phyloP scores from a whole-genome alignment of 1,284 basidiomycete species.

The Sanghuangporus weigelae region DNA sequence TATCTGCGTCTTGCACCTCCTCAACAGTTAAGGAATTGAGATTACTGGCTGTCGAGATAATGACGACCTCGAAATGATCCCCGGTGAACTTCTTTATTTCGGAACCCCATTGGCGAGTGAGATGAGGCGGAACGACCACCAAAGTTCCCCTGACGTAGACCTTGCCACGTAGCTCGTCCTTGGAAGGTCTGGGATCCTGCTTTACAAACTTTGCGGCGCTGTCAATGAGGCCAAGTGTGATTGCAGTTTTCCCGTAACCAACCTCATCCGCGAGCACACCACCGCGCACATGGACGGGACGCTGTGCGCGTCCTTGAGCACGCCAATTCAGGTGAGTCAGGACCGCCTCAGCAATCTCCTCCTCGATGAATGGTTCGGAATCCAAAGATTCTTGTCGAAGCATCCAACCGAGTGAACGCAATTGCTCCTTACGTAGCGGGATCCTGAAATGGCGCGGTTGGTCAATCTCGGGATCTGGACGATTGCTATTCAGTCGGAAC shows the following conservation, averaged over 20 bases:
- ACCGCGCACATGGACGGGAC: constrained; percentile 73
- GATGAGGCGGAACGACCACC: constrained; percentile 84
- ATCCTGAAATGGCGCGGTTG: constrained; percentile 81
- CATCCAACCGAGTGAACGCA: constrained; percentile 94
- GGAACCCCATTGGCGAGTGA: constrained; percentile 86
- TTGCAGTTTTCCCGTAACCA: constrained; percentile 95
- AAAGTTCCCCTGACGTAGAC: constrained; percentile 76
- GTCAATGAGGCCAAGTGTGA: constrained; percentile 85
- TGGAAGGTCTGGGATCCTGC: constrained; percentile 49
- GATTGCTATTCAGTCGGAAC: constrained; percentile 77
- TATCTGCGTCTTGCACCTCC: constrained; percentile 76
- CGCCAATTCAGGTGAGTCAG: constrained; percentile 87
- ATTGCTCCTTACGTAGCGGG: constrained; percentile 77
- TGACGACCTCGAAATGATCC: constrained; percentile 59
- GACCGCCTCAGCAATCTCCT: constrained; percentile 90
- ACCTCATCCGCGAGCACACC: constrained; percentile 96
- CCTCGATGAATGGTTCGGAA: constrained; percentile 78
- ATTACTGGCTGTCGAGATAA: constrained; percentile 68
- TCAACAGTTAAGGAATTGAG: constrained; percentile 76
- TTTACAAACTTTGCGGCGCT: constrained; percentile 54
- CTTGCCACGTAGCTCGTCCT: constrained; percentile 55
- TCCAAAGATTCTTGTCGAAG: constrained; percentile 68
- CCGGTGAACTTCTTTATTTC: constrained; percentile 82
- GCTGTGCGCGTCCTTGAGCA: constrained; percentile 84
- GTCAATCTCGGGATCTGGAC: constrained; percentile 61